phyloP scores from a whole-genome alignment of 139 green algal genomes.

The Tetradesmus obliquus region DNA sequence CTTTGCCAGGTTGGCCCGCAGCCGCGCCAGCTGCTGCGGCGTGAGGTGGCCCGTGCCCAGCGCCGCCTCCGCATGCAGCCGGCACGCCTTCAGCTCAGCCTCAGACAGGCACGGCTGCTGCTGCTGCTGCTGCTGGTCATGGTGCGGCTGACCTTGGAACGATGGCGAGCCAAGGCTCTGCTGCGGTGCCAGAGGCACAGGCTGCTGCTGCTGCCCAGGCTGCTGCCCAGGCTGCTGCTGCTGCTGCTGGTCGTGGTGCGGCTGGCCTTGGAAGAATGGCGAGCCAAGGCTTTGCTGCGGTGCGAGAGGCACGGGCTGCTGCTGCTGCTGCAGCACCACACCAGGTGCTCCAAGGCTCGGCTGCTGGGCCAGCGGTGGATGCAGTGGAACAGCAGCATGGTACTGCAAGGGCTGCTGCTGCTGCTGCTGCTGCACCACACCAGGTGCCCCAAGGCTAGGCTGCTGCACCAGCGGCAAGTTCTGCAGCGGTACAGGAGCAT shows the following conservation, averaged over 20 bases:
- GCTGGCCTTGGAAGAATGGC: background rate
- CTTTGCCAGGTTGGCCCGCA: background rate
- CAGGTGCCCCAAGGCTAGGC: background rate
- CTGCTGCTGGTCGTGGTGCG: background rate
- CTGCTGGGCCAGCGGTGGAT: background rate
- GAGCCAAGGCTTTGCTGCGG: background rate
- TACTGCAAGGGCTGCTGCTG: background rate
- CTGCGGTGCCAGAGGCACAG: background rate
- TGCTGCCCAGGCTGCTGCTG: background rate
- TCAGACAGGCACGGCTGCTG: background rate
- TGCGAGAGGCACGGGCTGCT: background rate
- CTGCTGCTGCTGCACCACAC: background rate
- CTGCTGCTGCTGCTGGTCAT: background rate
- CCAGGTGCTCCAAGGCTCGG: background rate
- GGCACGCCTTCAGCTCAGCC: background rate
- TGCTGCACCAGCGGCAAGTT: background rate
- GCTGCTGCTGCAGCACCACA: conserved; percentile 1
- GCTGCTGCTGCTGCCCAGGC: background rate
- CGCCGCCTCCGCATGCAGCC: background rate
- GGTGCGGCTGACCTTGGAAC: background rate
- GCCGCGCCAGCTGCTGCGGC: conserved; percentile 6
- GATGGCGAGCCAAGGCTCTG: no score
- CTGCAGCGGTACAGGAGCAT: background rate
- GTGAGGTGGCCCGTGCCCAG: background rate
- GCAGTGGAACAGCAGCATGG: background rate